Evolutionary conservation across 2,329 filamentous ascomycete species (phyloP).

Genomic region (Rutstroemia sydowiana): DNA sequence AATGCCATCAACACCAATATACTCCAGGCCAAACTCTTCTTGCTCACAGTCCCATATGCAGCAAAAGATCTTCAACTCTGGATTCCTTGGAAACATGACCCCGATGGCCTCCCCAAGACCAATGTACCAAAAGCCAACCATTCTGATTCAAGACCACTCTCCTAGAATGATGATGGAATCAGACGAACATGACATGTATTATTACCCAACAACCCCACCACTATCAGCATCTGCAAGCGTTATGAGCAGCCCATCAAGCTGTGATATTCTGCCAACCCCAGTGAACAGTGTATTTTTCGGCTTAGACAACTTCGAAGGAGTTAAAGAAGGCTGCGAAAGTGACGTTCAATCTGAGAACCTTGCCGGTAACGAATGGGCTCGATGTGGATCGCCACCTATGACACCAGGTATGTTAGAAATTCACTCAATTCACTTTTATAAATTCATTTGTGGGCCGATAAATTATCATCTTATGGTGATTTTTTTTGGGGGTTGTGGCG

Average conservation of each 20-base stretch:
- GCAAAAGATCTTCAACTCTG: constrained; percentile 26
- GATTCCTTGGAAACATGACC: constrained; percentile 45
- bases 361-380: constrained; percentile 67
- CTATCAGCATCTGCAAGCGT: constrained; percentile 79
- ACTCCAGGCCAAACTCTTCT: constrained; percentile 58
- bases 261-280: constrained; percentile 73
- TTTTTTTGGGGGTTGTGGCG: not conserved
- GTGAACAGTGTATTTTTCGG: constrained; percentile 72
- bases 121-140: constrained; percentile 65
- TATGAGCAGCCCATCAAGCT: constrained; percentile 76
- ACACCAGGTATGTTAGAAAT: constrained; percentile 68
- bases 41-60: constrained; percentile 49
- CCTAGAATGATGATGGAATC: constrained; percentile 64
- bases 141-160: constrained; percentile 54
- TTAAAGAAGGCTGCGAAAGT: constrained; percentile 65
- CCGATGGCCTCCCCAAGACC: constrained; percentile 70
- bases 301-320: constrained; percentile 56
- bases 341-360: constrained; percentile 67
- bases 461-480: not conserved
- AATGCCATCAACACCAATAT: constrained; percentile 56
- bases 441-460: not conserved
- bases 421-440: not conserved
- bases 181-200: constrained; percentile 55
- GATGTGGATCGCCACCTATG: constrained; percentile 73
- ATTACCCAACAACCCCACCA: constrained; percentile 79